Conservation (phyloP, 352 stramenopile species). For the Globisporangium nodosum region DNA sequence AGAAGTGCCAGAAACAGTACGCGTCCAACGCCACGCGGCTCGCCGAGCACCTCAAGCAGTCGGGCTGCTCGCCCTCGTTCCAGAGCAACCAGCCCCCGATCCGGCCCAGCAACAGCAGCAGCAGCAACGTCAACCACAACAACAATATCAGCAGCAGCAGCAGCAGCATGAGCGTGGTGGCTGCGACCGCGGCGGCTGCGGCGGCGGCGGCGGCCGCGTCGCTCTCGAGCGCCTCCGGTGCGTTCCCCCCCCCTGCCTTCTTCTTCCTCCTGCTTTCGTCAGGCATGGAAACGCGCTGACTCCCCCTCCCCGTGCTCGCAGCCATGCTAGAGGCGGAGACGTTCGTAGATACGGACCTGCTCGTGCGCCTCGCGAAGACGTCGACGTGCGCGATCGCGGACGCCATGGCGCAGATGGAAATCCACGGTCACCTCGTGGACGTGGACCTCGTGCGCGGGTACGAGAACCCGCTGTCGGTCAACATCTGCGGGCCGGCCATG, state of each 20-base stretch:
- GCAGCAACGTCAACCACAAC: neutral
- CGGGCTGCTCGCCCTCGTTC: slow-evolving; percentile 64
- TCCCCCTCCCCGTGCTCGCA: slow-evolving; percentile 33
- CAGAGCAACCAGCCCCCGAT: slow-evolving; percentile 64
- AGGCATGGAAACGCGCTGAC: slow-evolving; percentile 45
- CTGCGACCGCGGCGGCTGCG: slow-evolving; percentile 6
- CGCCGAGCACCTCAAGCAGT: slow-evolving; percentile 71
- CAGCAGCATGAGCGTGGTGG: neutral
- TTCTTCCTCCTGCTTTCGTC: slow-evolving; percentile 19
- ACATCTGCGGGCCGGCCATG: slow-evolving; percentile 72
- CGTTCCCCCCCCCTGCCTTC: neutral
- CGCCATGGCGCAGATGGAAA: slow-evolving; percentile 68
- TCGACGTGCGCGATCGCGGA: slow-evolving; percentile 79
- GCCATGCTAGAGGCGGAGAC: slow-evolving; percentile 68
- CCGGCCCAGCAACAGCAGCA: neutral
- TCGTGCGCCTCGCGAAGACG: slow-evolving; percentile 68
- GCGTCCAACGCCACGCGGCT: slow-evolving; percentile 78
- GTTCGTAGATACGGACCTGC: slow-evolving; percentile 50
- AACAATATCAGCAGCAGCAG: neutral
- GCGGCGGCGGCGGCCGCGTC: slow-evolving; percentile 19
- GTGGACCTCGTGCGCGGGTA: slow-evolving; percentile 65
- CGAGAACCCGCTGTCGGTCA: slow-evolving; percentile 43
- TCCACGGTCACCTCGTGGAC: slow-evolving; percentile 74
- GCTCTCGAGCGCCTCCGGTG: slow-evolving; percentile 10
- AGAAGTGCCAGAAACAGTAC: slow-evolving; percentile 87